phyloP scores from a whole-genome alignment of 192 early-diverging fungal species.

The Rhizoclosmatium sp. region DNA sequence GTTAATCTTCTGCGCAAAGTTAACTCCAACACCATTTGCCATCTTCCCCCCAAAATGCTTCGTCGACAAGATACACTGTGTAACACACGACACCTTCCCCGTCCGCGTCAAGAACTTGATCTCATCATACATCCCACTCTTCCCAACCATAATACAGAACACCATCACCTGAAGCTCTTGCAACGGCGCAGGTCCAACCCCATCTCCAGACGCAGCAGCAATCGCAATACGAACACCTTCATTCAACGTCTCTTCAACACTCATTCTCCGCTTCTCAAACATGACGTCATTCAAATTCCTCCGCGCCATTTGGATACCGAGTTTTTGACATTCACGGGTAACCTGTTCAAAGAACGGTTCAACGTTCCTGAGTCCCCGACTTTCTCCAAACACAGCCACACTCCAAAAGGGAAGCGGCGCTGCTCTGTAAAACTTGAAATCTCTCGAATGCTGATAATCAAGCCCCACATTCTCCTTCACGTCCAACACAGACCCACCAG shows the following conservation, averaged over 20 bases:
- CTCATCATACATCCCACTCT: slow-evolving; percentile 66
- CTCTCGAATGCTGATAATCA: neutral
- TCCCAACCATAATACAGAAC: slow-evolving; percentile 9
- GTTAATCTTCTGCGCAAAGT: slow-evolving; percentile 65
- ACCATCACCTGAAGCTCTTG: neutral
- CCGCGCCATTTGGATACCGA: neutral
- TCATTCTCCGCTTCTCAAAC: neutral
- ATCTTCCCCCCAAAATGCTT: slow-evolving; percentile 53
- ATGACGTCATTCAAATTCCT: slow-evolving; percentile 11
- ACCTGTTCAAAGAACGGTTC: neutral
- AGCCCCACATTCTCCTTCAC: neutral
- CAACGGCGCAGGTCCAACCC: too few species aligned
- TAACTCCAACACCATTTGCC: slow-evolving; percentile 74
- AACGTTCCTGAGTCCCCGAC: neutral
- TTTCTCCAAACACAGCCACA: neutral
- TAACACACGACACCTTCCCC: slow-evolving; percentile 51
- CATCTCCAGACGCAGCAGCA: neutral
- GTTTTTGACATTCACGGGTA: neutral
- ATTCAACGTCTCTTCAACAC: neutral
- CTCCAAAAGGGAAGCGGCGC: neutral
- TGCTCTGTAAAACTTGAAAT: neutral
- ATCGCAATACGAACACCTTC: neutral
- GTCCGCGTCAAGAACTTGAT: slow-evolving; percentile 84
- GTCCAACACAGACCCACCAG: neutral
- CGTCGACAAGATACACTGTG: slow-evolving; percentile 75